phyloP scores from a whole-genome alignment of 495 filamentous ascomycete species.

The Talaromyces stipitatus region DNA sequence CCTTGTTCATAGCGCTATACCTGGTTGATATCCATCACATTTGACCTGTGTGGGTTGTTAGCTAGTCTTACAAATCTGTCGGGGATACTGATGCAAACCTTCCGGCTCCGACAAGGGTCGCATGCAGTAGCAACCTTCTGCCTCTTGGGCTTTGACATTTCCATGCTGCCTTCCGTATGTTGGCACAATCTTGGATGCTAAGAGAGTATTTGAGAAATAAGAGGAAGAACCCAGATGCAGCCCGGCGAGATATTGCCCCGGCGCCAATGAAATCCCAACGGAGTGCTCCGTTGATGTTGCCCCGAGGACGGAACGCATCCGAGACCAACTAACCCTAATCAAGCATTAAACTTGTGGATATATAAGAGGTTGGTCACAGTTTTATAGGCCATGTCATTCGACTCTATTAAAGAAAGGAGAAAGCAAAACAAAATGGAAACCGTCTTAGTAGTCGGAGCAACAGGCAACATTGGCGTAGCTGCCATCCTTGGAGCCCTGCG shows the following conservation, averaged over 20 bases:
- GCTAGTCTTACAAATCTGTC: neutral
- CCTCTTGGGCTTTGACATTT: conserved; percentile 13
- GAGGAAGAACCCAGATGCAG: too few relatives aligned
- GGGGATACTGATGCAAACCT: conserved; percentile 12
- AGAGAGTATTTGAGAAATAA: too few relatives aligned
- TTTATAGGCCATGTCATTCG: neutral
- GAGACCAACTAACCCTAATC: too few relatives aligned
- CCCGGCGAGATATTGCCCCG: neutral
- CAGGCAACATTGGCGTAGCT: conserved; percentile 34
- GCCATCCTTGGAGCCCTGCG: conserved; percentile 23
- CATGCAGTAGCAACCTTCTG: conserved; percentile 31
- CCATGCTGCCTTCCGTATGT: neutral
- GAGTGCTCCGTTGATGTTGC: neutral
- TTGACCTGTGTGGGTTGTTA: neutral
- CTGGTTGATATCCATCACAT: conserved; percentile 32
- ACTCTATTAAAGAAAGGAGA: neutral
- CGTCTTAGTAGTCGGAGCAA: conserved; percentile 32
- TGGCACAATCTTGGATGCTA: neutral
- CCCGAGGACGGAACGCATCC: neutral
- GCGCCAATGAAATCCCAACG: neutral
- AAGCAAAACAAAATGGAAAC: conserved; percentile 17
- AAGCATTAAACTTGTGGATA: neutral
- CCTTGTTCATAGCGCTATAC: too few relatives aligned
- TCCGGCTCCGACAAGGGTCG: conserved; percentile 29
- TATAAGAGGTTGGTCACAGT: neutral